Evolutionary conservation across 2,329 filamentous ascomycete genomes (phyloP).

Genomic region (Alternaria incomplexa): DNA sequence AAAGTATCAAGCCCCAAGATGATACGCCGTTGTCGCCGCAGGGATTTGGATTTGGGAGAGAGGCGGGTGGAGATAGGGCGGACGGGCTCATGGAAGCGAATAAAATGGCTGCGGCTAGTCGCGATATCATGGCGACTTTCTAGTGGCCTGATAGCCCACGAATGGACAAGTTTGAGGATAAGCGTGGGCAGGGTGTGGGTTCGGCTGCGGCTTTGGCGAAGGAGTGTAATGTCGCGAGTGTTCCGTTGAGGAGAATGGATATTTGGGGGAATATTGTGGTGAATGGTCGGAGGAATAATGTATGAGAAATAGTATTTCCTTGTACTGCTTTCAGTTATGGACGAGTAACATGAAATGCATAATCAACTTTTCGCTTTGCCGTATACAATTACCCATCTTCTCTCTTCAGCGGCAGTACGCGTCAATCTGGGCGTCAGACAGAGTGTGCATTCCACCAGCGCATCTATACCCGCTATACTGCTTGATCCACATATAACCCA

Average conservation of each 20-base stretch:
- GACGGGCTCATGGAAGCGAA: background rate
- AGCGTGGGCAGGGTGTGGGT: background rate
- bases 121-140: background rate
- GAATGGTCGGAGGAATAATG: background rate
- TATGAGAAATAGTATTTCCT: background rate
- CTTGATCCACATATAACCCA: constrained; percentile 68
- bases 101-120: background rate
- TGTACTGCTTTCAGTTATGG: accelerated
- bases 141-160: background rate
- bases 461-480: constrained; percentile 66
- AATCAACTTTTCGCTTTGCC: background rate
- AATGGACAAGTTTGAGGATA: background rate
- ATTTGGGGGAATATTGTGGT: background rate
- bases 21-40: background rate
- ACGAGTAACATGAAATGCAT: background rate
- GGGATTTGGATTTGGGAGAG: background rate
- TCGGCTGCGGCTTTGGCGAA: background rate
- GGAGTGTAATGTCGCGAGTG: background rate
- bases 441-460: constrained; percentile 55
- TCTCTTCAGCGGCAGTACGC: background rate
- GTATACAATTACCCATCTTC: background rate
- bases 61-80: background rate
- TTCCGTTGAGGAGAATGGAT: background rate
- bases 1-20: background rate
- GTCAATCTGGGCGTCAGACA: constrained; percentile 5